Evolutionary conservation across 148 eudicot species (phyloP), one percentile per base, ranked within the genome.

Genomic region (Silene latifolia): DNA sequence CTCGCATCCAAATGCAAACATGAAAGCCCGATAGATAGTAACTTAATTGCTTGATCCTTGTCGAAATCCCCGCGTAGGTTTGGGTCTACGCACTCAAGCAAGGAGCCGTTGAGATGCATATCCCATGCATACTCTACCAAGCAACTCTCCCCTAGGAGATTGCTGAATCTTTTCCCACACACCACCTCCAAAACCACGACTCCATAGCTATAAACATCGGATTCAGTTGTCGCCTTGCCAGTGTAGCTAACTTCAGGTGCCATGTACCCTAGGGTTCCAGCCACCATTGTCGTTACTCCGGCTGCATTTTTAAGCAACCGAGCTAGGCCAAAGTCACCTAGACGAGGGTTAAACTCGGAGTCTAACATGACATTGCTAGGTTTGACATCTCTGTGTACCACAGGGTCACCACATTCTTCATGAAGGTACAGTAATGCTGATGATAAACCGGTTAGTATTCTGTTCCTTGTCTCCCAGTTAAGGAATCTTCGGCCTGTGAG

Each of bases 191-290:
- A 78, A 3, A 79, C 90, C 39, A 91, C 88, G 70, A 91, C 89
- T 53, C 97, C 97, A 53, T 83, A 89, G 79, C 93, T 91, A 54
- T 89, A 91, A 25, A 89, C 89, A 29, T 91, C 97, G 0, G 90
- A 85, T 39, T 89, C 91, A 0, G 89, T 84, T 8, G 97, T 86
- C 0, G 91, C 97, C 67, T 84, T 83, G 0, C 97, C 97, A 1
- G 89, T 91, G 74, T 81, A 88, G 63, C 87, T 83, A 6, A 91
- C 97, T 46, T 91, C 97, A 0, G 97, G 97, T 2, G 97, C 97
- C 47, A 91, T 72, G 75, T 91, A 91, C 4, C 97, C 97, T 44
- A 85, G 79, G 8, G 97, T 91, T 47, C 97, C 93, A 0, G 91
- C 97, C 27, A 89, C 88, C 83, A 87, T 78, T 5, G 96, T 91